Base-by-base conservation (phyloP, 306 rosid genomes). In the Myrica gale region DNA sequence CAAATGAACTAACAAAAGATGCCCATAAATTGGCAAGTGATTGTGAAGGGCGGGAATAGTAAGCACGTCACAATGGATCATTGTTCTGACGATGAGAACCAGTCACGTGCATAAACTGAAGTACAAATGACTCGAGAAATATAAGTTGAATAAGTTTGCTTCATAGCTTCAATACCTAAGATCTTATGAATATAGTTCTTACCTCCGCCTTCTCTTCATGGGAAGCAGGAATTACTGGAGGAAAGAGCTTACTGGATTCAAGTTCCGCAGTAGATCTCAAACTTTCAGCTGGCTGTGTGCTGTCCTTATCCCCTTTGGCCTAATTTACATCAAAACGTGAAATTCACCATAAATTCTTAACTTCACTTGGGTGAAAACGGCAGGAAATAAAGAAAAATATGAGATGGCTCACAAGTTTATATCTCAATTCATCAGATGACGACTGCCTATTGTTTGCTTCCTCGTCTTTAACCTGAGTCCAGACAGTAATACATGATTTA, bases 391-490 rank as follows among this genome's bases (percentile, higher is more conserved):
- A 72, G 12, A 75, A 72, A 71, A 53, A 68, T 47, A 68, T 65
- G 69, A 37, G 79, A 81, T 82, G 73, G 74, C 92, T 85, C 83
- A 89, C 97, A 90, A 61, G 16, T 63, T 83, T 82, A 62, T 44
- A 45, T 62, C 78, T 75, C 74, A 83, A 76, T 66, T 74, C 78
- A 72, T 80, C 83, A 67, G 70, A 76, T 7, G 52, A 58, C 73
- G 52, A 58, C 73, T 82, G 85, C 68, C 54, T 72, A 78, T 78
- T 74, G 68, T 82, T 81, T 47, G 78, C 76, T 73, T 84, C 89
- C 84, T 79, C 68, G 58, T 84, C 90, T 81, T 87, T 84, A 57
- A 56, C 96, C 96, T 94, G 85, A 68, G 26, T 67, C 61, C 74
- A 32, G 32, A 73, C 58, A 78, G 74, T 66, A 65, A 71, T 57